Conservation (phyloP, 2,329 filamentous ascomycete genomes). For the Curvularia sp. region DNA sequence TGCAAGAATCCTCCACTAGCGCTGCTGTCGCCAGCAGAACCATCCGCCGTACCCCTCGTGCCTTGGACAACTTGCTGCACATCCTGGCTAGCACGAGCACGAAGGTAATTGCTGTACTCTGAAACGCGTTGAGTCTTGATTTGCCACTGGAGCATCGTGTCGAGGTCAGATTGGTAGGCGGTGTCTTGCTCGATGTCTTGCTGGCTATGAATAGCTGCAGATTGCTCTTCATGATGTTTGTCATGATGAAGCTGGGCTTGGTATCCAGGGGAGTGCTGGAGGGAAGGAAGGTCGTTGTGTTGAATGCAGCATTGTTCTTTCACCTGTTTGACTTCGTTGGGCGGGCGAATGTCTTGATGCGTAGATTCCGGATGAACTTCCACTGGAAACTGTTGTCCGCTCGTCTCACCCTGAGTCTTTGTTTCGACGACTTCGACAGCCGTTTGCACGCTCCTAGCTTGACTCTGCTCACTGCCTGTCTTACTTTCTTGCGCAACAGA, state of each 20-base stretch:
- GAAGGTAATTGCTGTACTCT: slow-evolving; percentile 31
- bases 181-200: slow-evolving; percentile 1
- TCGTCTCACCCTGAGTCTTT: not conserved
- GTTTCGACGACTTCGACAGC: not conserved
- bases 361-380: not conserved
- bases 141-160: slow-evolving; percentile 27
- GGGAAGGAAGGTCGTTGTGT: not conserved
- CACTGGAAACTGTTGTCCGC: not conserved
- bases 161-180: slow-evolving; percentile 3
- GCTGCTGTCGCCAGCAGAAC: not conserved
- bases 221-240: slow-evolving; percentile 3
- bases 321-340: not conserved
- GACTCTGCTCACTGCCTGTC: not conserved
- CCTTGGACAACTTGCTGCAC: slow-evolving; percentile 16
- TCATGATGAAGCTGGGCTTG: not conserved
- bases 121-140: slow-evolving; percentile 29
- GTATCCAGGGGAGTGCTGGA: not conserved
- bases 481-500: not conserved
- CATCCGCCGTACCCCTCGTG: not conserved
- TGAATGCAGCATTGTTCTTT: not conserved
- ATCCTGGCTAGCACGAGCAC: slow-evolving; percentile 23
- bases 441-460: not conserved
- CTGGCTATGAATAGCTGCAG: not conserved
- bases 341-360: not conserved
- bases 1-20: not conserved